A percentile compares a stretch with the other conserved stretches of the same genome.
phyloP scores from a whole-genome alignment of 805 yeast species.

The Ogataea sp. region DNA sequence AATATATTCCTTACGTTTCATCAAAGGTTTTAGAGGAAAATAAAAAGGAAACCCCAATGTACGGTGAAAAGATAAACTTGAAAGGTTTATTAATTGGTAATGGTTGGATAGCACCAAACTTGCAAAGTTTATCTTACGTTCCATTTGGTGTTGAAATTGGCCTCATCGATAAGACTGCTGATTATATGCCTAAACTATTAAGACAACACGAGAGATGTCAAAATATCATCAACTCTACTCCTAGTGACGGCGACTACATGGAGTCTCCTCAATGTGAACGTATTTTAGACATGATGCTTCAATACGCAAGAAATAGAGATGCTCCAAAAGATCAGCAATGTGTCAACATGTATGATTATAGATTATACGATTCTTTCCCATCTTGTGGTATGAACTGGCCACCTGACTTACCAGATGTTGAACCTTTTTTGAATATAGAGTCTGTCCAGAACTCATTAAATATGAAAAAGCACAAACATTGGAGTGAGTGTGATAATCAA shows the following conservation, averaged over 20 bases:
- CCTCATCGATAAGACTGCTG: conserved; percentile 36
- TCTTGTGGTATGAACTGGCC: conserved; percentile 96
- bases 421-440: conserved; percentile 38
- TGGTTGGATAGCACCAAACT: conserved; percentile 89
- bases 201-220: conserved; percentile 55
- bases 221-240: conserved; percentile 30
- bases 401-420: conserved; percentile 39
- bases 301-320: conserved; percentile 18
- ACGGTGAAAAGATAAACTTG: conserved; percentile 29
- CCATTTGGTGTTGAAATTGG: conserved; percentile 61
- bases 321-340: conserved; percentile 42
- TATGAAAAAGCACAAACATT: conserved; percentile 29
- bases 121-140: conserved; percentile 72
- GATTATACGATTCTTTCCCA: conserved; percentile 66
- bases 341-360: conserved; percentile 75
- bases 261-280: conserved; percentile 27
- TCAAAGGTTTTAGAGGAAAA: conserved; percentile 46
- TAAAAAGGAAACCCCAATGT: conserved; percentile 14
- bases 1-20: conserved; percentile 87
- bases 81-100: conserved; percentile 77
- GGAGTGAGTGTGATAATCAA: conserved; percentile 72
- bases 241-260: conserved; percentile 14
- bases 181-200: conserved; percentile 33
- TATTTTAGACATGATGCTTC: conserved; percentile 33
- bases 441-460: conserved; percentile 46